Conservation (phyloP, 352 stramenopile species). For the Globisporangium canariense region DNA sequence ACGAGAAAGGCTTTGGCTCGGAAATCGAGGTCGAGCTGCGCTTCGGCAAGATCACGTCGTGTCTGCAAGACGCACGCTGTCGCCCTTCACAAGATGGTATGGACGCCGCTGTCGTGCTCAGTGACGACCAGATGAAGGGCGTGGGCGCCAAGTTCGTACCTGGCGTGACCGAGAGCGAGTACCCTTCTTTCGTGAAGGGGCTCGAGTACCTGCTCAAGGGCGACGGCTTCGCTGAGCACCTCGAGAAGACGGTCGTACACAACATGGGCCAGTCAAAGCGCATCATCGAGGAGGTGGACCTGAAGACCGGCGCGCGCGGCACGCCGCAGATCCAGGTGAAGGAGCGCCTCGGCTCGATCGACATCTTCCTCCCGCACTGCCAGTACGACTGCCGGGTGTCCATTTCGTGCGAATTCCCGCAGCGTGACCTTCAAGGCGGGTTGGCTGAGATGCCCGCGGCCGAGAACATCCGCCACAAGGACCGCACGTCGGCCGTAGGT, state of each 20-base stretch:
- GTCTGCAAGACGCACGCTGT: conserved; percentile 69
- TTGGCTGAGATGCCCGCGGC: conserved; percentile 61
- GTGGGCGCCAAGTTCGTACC: conserved; percentile 80
- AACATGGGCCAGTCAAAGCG: conserved; percentile 76
- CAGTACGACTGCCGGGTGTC: conserved; percentile 83
- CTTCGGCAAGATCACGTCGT: conserved; percentile 79
- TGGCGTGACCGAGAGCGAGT: conserved; percentile 69
- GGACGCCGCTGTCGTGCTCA: conserved; percentile 70
- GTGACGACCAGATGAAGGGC: conserved; percentile 72
- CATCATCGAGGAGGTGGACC: conserved; percentile 72
- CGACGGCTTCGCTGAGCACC: conserved; percentile 68
- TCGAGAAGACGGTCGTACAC: conserved; percentile 79
- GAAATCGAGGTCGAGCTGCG: conserved; percentile 83
- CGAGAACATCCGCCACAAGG: conserved; percentile 73
- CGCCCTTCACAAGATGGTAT: conserved; percentile 64
- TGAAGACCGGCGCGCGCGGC: conserved; percentile 42
- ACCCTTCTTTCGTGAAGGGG: conserved; percentile 57
- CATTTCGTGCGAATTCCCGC: conserved; percentile 78
- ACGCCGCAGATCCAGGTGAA: conserved; percentile 71
- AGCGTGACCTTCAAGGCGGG: conserved; percentile 49
- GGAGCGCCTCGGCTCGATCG: conserved; percentile 73
- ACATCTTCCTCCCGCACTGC: conserved; percentile 86
- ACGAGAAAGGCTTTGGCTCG: conserved; percentile 73
- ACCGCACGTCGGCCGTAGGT: conserved; percentile 75
- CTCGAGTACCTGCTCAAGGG: conserved; percentile 66